Evolutionary conservation across 305 asterid genomes (phyloP), one percentile per base, ranked within the genome.

Genomic region (Lippia alba): DNA sequence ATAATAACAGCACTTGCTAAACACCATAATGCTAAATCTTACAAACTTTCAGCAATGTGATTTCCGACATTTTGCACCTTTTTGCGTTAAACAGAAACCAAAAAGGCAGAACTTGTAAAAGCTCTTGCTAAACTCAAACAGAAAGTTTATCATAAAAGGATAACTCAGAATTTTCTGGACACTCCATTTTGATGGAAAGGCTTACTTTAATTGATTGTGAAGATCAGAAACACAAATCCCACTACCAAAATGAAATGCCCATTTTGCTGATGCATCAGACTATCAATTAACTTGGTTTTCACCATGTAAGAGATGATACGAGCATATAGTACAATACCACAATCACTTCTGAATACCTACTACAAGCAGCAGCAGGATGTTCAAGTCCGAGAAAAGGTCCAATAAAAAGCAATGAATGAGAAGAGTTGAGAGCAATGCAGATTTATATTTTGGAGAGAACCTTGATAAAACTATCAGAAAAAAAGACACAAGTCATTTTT

Each of bases 381-480:
- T n/a, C 15, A 41, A 4, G 48, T 6, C 48, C 9, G 30, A 16
- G 40, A 56, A 34, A 53, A 53, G 0, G 16, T 17, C 12, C 57
- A 5, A 53, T 7, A 53, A 6, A 16, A 53, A 6, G 40, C 40
- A 34, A 34, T 53, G 9, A 53, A 53, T 3, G 24, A 53, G 16
- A 53, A 53, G 5, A 16, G 57, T 53, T 6, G 57, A 53, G n/a
- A 15, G 54, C 59, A 49, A 64, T 14, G 48, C 53, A 45, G 45
- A 30, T 8, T 8, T 15, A 16, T 14, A 20, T 4, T 18, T 34
- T 34, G 6, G 40, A 3, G 6, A n/a, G 15, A 14, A 20, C 24
- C 5, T 9, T 30, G 57, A 20, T n/a, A 7, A 65, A 65, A 32
- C 50, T 8, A 24, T 64, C 48, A 14, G 46, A 64, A 32, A 3